Percentiles rank a stretch among this genome's conserved stretches.
These are phyloP conservation scores for Comarum palustre DNA, from an alignment of 306 rosid genomes.

Conservation along the genomic window DNA sequence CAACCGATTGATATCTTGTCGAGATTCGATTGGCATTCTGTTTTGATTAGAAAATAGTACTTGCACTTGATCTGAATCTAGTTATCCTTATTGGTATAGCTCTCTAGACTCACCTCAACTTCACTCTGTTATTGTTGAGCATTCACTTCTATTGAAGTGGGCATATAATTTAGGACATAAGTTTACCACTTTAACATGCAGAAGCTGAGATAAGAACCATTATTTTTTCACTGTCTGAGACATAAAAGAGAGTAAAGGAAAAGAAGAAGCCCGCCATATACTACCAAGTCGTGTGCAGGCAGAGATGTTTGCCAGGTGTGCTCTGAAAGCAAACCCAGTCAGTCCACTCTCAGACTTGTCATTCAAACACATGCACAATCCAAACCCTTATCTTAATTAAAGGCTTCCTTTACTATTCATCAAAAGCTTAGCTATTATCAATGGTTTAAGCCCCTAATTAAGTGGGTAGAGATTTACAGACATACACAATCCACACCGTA, in stretches of 20 bases:
- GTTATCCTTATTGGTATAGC: neutral
- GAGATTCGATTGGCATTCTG: neutral
- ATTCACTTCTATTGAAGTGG: too few relatives aligned
- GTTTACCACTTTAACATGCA: neutral
- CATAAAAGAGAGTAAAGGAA: neutral
- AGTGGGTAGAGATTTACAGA: neutral
- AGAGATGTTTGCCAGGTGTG: neutral
- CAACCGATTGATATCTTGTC: neutral
- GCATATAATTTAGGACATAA: too few relatives aligned
- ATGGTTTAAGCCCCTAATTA: neutral
- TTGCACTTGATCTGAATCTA: neutral
- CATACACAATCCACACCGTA: neutral
- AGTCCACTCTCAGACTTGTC: neutral
- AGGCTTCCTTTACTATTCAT: neutral
- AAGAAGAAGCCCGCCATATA: neutral
- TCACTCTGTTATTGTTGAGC: neutral
- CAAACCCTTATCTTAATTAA: neutral
- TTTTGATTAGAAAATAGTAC: neutral
- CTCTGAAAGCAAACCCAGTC: conserved; percentile 1
- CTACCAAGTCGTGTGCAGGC: neutral
- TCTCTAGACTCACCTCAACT: neutral
- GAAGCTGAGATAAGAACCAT: neutral
- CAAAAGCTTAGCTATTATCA: neutral
- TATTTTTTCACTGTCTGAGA: too few relatives aligned
- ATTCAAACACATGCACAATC: neutral